phyloP scores from a whole-genome alignment of 441 rosid species.

The Hura crepitans region DNA sequence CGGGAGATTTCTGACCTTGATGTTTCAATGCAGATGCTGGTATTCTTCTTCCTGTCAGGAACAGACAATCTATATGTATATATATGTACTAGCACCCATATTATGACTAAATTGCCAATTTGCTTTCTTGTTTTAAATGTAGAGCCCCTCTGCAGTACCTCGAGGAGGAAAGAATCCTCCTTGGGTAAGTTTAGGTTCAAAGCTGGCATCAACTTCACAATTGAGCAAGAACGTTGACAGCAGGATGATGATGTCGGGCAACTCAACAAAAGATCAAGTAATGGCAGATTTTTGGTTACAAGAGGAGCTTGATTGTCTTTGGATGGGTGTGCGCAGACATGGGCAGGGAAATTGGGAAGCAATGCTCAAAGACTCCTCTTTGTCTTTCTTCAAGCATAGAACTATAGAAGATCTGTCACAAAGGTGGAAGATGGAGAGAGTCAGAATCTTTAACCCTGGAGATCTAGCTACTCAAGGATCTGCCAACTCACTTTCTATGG shows the following conservation, averaged over 20 bases:
- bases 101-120: neutral
- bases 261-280: neutral
- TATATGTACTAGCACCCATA: too few species aligned
- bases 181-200: slow-evolving; percentile 18
- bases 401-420: slow-evolving; percentile 52
- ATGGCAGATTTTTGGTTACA: slow-evolving; percentile 76
- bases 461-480: slow-evolving; percentile 30
- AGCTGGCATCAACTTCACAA: neutral
- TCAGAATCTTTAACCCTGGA: slow-evolving; percentile 46
- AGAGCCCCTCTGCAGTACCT: slow-evolving; percentile 22
- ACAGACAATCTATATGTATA: too few species aligned
- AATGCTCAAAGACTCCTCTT: slow-evolving; percentile 67
- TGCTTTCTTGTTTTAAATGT: slow-evolving; percentile 9
- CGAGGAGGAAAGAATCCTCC: slow-evolving; percentile 18
- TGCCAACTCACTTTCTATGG: neutral
- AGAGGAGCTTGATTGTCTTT: slow-evolving; percentile 88
- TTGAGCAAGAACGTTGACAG: neutral
- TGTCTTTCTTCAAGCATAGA: slow-evolving; percentile 55
- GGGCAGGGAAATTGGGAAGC: slow-evolving; percentile 80
- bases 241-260: slow-evolving; percentile 1
- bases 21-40: neutral
- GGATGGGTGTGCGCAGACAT: slow-evolving; percentile 86
- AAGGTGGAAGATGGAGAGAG: slow-evolving; percentile 76
- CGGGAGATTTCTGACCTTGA: slow-evolving; percentile 40
- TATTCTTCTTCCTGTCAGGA: neutral